These are phyloP conservation scores for Typha latifolia DNA, from an alignment of 176 grass and related monocot species.

Conservation along the genomic window DNA sequence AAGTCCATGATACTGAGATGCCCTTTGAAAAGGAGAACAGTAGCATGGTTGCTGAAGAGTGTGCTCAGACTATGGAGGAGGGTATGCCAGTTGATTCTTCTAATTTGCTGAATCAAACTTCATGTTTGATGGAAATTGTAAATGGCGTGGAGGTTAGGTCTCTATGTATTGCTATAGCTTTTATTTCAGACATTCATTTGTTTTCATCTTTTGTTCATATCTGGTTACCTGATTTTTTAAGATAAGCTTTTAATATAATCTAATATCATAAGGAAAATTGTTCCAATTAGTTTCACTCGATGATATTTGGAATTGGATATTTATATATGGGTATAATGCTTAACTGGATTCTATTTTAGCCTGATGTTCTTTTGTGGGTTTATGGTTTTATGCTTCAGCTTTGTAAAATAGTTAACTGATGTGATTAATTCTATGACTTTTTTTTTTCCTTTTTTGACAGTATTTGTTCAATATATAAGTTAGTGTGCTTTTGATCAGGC, in stretches of 20 bases:
- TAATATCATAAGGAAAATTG: too few relatives aligned
- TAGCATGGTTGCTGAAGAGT: conserved; percentile 5
- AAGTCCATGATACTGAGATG: background rate
- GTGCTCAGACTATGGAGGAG: conserved; percentile 10
- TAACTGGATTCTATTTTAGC: too few relatives aligned
- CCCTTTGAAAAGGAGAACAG: conserved; percentile 19
- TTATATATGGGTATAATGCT: too few relatives aligned
- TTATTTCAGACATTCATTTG: background rate
- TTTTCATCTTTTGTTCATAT: background rate
- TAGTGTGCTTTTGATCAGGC: background rate
- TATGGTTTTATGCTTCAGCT: too few relatives aligned
- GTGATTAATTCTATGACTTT: too few relatives aligned
- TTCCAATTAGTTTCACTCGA: too few relatives aligned
- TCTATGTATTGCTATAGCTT: background rate
- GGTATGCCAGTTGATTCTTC: conserved; percentile 26
- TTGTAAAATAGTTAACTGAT: too few relatives aligned
- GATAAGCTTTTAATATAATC: too few relatives aligned
- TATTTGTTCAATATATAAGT: background rate
- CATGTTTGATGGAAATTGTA: conserved; percentile 10
- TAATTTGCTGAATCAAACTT: conserved; percentile 23
- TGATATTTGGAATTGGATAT: too few relatives aligned
- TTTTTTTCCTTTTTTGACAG: background rate
- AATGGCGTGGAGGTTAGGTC: conserved; percentile 23
- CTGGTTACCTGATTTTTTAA: too few relatives aligned
- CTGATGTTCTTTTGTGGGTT: too few relatives aligned